Conservation (phyloP, 768 basidiomycete species). For the Collybia sp. region DNA sequence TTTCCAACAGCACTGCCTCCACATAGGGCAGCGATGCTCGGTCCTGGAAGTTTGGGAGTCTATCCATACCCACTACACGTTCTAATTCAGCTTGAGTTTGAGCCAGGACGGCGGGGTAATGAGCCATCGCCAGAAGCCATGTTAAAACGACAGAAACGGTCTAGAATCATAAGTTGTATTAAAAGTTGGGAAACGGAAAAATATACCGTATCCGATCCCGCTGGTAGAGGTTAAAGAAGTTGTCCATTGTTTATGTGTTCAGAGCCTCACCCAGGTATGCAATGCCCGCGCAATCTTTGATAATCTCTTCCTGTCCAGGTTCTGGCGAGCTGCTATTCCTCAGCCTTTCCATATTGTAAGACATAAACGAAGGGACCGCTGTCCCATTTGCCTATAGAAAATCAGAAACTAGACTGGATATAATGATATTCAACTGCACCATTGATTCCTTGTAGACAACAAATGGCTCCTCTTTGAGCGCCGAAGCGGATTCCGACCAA, state of each 20-base stretch:
- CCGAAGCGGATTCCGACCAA: constrained; percentile 8
- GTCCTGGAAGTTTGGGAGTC: constrained; percentile 31
- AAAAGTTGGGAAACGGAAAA: no score
- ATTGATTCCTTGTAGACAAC: constrained; percentile 23
- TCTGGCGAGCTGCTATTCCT: no score
- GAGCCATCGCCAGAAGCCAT: constrained; percentile 26
- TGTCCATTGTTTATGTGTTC: no score
- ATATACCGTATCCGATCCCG: no score
- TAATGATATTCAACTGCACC: constrained; percentile 12
- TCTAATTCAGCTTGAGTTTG: constrained; percentile 40
- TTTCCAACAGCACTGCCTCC: constrained; percentile 28
- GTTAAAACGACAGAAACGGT: constrained; percentile 9
- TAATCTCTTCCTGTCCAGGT: no score
- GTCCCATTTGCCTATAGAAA: constrained; percentile 14
- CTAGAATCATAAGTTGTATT: no score
- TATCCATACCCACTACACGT: constrained; percentile 23
- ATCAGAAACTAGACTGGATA: not conserved
- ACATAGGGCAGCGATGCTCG: constrained; percentile 27
- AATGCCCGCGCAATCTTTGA: no score
- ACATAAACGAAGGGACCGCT: constrained; percentile 18
- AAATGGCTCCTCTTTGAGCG: constrained; percentile 25
- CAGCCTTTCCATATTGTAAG: constrained; percentile 9
- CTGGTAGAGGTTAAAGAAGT: no score
- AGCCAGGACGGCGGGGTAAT: constrained; percentile 27
- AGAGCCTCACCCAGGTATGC: no score